phyloP scores from a whole-genome alignment of 1,139 yeast genomes.

The Wickerhamomyces sp. region DNA sequence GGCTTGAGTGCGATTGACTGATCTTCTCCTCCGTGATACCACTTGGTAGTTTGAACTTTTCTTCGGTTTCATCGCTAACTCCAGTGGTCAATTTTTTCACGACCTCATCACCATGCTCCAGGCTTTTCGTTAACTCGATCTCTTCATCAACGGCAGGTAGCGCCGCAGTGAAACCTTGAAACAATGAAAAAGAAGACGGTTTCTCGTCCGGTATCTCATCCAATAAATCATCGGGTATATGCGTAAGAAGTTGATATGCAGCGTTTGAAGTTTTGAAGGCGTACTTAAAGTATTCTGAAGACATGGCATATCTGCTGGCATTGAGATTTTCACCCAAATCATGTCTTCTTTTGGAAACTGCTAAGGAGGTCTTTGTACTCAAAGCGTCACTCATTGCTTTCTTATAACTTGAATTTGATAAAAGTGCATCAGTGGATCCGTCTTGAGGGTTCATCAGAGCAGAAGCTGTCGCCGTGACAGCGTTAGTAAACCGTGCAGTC shows the following conservation, averaged over 20 bases:
- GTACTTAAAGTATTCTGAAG: slow-evolving; percentile 28
- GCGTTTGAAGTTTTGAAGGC: slow-evolving; percentile 29
- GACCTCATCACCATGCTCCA: slow-evolving; percentile 15
- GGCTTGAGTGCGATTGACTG: slow-evolving; percentile 34
- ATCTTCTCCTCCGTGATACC: slow-evolving; percentile 36
- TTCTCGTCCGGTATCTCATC: slow-evolving; percentile 38
- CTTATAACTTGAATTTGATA: slow-evolving; percentile 37
- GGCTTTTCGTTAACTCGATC: slow-evolving; percentile 18
- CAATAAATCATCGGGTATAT: slow-evolving; percentile 53
- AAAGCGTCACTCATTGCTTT: slow-evolving; percentile 42
- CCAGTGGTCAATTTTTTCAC: slow-evolving; percentile 14
- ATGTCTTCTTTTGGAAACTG: slow-evolving; percentile 11
- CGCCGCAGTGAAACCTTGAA: slow-evolving; percentile 63
- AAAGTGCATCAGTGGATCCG: slow-evolving; percentile 27
- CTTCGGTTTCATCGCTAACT: slow-evolving; percentile 17
- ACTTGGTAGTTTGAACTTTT: slow-evolving; percentile 28
- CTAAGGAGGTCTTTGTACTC: slow-evolving; percentile 23
- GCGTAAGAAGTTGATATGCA: slow-evolving; percentile 40
- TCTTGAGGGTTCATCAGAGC: slow-evolving; percentile 31
- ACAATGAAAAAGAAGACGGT: slow-evolving; percentile 39
- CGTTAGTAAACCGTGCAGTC: slow-evolving; percentile 29
- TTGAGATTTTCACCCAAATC: slow-evolving; percentile 23
- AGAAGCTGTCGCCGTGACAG: slow-evolving; percentile 41
- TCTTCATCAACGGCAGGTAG: slow-evolving; percentile 42
- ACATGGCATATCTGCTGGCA: slow-evolving; percentile 21